Percentiles rank a stretch among this genome's conserved stretches.
phyloP scores from a whole-genome alignment of 1,139 yeast genomes.

The Pichia terricola region DNA sequence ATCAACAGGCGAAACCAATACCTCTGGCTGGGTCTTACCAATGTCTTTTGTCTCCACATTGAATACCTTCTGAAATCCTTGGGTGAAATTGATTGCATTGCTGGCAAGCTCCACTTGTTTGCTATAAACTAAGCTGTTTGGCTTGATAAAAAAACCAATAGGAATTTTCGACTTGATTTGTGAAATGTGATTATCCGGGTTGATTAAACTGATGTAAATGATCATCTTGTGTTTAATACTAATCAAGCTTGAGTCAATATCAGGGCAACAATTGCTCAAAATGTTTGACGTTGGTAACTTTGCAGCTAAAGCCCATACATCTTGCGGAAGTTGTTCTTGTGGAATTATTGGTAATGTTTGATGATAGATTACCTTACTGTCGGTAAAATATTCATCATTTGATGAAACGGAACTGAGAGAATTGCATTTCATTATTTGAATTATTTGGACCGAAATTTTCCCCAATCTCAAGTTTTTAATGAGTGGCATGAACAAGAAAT shows the following conservation, averaged over 20 bases:
- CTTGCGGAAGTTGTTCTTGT: constrained; percentile 29
- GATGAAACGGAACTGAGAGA: constrained; percentile 20
- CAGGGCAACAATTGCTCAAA: constrained; percentile 46
- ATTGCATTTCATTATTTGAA: constrained; percentile 41
- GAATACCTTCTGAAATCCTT: constrained; percentile 5
- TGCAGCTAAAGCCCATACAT: constrained; percentile 43
- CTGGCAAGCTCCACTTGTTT: constrained; percentile 1
- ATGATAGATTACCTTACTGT: constrained; percentile 32
- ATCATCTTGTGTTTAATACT: constrained; percentile 59
- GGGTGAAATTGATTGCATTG: constrained; percentile 5
- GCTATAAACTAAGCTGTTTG: constrained; percentile 5
- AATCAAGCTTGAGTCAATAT: constrained; percentile 38
- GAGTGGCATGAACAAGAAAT: constrained; percentile 48
- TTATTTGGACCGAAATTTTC: constrained; percentile 38
- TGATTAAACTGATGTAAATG: constrained; percentile 40
- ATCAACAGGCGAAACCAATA: constrained; percentile 3
- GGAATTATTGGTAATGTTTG: constrained; percentile 23
- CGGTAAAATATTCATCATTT: constrained; percentile 30
- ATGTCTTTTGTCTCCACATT: background rate
- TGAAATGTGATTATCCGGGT: constrained; percentile 61
- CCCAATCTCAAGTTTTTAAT: constrained; percentile 45
- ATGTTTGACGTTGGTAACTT: constrained; percentile 42
- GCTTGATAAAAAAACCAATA: constrained; percentile 36
- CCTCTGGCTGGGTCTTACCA: constrained; percentile 3
- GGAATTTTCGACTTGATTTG: constrained; percentile 74